Evolutionary conservation across 106 monocot genomes (phyloP).

Genomic region (Acorus gramineus): DNA sequence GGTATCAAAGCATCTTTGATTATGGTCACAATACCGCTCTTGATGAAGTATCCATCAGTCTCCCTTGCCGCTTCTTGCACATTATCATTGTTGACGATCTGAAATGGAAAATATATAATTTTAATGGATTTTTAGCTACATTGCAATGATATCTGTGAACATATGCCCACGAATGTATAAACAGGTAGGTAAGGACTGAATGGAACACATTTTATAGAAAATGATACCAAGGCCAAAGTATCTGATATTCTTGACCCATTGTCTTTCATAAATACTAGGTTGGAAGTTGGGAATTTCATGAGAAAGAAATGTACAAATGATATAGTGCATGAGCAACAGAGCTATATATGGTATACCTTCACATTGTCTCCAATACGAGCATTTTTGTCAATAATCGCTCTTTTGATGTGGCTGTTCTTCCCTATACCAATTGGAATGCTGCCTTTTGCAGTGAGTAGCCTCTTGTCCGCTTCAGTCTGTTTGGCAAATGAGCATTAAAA

Average conservation of each 20-base stretch:
- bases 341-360: conserved; percentile 34
- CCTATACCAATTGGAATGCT: conserved; percentile 89
- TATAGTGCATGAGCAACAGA: not conserved
- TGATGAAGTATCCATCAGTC: conserved; percentile 94
- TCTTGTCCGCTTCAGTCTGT: conserved; percentile 80
- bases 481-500: not conserved
- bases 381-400: conserved; percentile 94
- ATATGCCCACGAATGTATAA: too few relatives aligned
- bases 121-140: too few relatives aligned
- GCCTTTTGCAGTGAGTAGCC: conserved; percentile 55
- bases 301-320: not conserved
- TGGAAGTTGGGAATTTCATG: too few relatives aligned
- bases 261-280: too few relatives aligned
- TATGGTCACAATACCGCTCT: conserved; percentile 86
- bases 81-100: conserved; percentile 78
- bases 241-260: too few relatives aligned
- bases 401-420: conserved; percentile 72
- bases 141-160: too few relatives aligned
- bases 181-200: too few relatives aligned
- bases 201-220: too few relatives aligned
- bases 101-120: not conserved
- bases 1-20: conserved; percentile 93
- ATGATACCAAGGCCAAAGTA: too few relatives aligned
- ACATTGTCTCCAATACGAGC: conserved; percentile 95
- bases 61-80: conserved; percentile 94